Base-by-base conservation (phyloP, 805 yeast genomes). In the Lipomyces mesembrius region DNA sequence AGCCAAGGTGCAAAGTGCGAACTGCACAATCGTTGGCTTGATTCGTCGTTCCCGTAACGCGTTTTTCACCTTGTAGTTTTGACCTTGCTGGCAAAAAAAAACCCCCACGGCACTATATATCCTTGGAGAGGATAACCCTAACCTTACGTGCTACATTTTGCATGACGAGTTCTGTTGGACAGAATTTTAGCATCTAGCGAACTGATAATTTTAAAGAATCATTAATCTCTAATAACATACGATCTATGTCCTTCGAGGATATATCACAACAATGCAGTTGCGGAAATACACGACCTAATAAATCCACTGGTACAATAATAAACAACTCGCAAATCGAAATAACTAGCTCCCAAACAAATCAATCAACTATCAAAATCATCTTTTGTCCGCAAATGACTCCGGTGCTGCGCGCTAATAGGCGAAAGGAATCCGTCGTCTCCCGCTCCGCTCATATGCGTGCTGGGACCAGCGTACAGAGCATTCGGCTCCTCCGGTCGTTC, bases 391-490 rank as follows among this genome's bases (percentile, higher is more conserved):
- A 5, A 17, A 25, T 27, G 55, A 25, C 29, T 52, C 12, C 34
- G 32, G 17, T 52, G 34, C n/a, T 22, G 55, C 3, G 55, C 65
- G 53, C 54, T 62, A n/a, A 17, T 34, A 2, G 68, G 68, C 37
- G 68, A 61, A 49, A 65, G 53, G 7, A 53, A 53, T 27, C 63
- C 60, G 27, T 65, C 68, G 34, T 39, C 25, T 25, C 60, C 17
- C 20, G 58, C n/a, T 7, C 49, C 49, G 49, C 9, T 43, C 49
- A 8, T 1, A 43, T 37, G 12, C 43, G 17, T 0, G 5, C 22
- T 43, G 29, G 29, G 6, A 25, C 63, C 25, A 34, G 57, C 27
- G n/a, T 17, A 2, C 53, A 25, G 4, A 22, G n/a, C 6, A 27
- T n/a, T 17, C n/a, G 55, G 12, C 37, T 37, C 51, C 20, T 55